Evolutionary conservation across 768 basidiomycete species (phyloP).

Genomic region (Stropharia rugosoannulata): DNA sequence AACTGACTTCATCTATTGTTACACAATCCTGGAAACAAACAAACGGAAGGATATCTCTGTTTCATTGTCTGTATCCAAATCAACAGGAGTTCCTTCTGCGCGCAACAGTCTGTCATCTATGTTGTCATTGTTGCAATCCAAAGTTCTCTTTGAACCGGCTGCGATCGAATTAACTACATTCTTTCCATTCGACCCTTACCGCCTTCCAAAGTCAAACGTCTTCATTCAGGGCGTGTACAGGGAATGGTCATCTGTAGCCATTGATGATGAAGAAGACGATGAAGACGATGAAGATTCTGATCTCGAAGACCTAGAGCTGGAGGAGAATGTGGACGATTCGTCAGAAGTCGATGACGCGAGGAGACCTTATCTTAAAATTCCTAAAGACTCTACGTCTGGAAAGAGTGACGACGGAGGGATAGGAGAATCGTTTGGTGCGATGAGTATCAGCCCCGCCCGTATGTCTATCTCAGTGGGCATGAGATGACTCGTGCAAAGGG

Average conservation of each 20-base stretch:
- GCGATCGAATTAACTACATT: conserved; percentile 84
- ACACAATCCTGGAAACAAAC: conserved; percentile 89
- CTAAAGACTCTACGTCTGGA: background rate
- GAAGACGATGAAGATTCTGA: conserved; percentile 54
- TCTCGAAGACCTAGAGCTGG: conserved; percentile 16
- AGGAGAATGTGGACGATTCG: conserved; percentile 7
- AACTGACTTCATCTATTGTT: conserved; percentile 92
- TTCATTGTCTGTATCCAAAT: conserved; percentile 17
- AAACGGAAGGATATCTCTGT: conserved; percentile 56
- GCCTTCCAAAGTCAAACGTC: conserved; percentile 70
- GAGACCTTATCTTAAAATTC: conserved; percentile 6
- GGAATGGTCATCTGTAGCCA: conserved; percentile 85
- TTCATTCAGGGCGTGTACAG: conserved; percentile 87
- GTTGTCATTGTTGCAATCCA: conserved; percentile 11
- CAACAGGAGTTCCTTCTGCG: background rate
- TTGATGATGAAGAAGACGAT: conserved; percentile 71
- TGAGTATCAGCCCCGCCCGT: conserved; percentile 77
- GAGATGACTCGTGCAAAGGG: background rate
- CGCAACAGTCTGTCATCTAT: conserved; percentile 3
- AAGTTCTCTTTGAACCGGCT: conserved; percentile 22
- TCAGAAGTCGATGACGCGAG: background rate
- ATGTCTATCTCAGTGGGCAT: conserved; percentile 20
- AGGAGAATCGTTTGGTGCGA: conserved; percentile 69
- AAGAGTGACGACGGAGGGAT: conserved; percentile 49
- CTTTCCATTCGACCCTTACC: conserved; percentile 99